Evolutionary conservation across 2,329 filamentous ascomycete genomes (phyloP), one percentile per base, ranked within the genome.

Genomic region (Aplosporella prunicola): DNA sequence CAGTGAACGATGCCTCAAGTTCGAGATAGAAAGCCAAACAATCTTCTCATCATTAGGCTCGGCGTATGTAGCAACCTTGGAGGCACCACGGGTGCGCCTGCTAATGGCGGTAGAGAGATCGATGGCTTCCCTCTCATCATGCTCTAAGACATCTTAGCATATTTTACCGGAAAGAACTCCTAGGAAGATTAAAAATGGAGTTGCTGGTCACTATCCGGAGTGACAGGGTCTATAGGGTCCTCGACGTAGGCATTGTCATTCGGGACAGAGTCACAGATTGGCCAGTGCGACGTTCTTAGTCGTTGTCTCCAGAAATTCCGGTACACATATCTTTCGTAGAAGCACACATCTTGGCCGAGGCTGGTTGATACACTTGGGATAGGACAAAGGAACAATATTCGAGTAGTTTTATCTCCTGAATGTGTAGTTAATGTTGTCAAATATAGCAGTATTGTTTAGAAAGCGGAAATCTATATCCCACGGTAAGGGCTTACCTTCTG

Each of bases 21-120:
- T 9, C n/a, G n/a, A n/a, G n/a, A n/a, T n/a, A n/a, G n/a, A 20
- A 33, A 20, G 43, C 62, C n/a, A n/a, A n/a, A n/a, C n/a, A n/a
- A n/a, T n/a, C 52, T 71, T 68, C 39, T 71, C 67, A 45, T 72
- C 69, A 20, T 65, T 64, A n/a, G 68, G 69, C 58, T 72, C 68
- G 1, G 50, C 44, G 46, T 72, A 72, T 0, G 57, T 56, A 23
- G 53, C 43, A 26, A 54, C 23, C 56, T 68, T 68, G 0, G 63
- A 50, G 0, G 65, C 67, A 39, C 67, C 67, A 13, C 68, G 58
- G 6, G 68, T 71, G 20, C 66, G 63, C 10, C 23, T 16, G 10
- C 33, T 23, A 6, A 72, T 46, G 25, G 72, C 69, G 44, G 71
- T 71, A 37, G 42, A 49, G 43, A 60, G 39, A 36, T 72, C 61